Percentiles rank a stretch among this genome's conserved stretches.
Evolutionary conservation across 257 asterid species (phyloP).

Genomic region (Solanum arcanum): DNA sequence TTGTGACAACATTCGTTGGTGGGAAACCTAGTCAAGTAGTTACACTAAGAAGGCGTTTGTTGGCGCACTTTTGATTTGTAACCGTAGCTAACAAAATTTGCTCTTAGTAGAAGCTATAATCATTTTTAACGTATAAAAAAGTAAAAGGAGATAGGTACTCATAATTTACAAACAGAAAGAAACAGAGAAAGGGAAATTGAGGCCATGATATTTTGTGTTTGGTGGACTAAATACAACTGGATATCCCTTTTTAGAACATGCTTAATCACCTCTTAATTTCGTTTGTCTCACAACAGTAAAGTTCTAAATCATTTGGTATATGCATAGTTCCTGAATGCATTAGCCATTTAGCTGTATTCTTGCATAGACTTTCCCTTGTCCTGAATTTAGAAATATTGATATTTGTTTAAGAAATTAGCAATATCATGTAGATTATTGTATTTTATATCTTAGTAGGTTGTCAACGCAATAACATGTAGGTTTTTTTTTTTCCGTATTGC

Average conservation of each 20-base stretch:
- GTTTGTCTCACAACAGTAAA: not conserved
- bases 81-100: not conserved
- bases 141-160: not conserved
- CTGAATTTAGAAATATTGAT: not conserved
- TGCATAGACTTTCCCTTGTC: not conserved
- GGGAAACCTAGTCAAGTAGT: not conserved
- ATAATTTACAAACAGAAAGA: not conserved
- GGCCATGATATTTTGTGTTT: not conserved
- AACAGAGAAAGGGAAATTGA: not conserved
- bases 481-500: not conserved
- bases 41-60: not conserved
- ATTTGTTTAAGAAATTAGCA: not conserved
- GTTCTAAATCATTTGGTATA: not conserved
- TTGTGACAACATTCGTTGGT: not conserved
- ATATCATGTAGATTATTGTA: not conserved
- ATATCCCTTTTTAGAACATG: not conserved
- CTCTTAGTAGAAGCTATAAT: not conserved
- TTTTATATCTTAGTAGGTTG: not conserved
- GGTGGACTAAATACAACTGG: not conserved
- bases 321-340: not conserved
- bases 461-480: not conserved
- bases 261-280: not conserved
- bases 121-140: not conserved
- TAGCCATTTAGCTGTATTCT: not conserved
- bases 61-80: not conserved